Percentiles rank a stretch among this genome's conserved stretches.
Conservation (phyloP, 768 basidiomycete genomes). For the Boletus insuetus region DNA sequence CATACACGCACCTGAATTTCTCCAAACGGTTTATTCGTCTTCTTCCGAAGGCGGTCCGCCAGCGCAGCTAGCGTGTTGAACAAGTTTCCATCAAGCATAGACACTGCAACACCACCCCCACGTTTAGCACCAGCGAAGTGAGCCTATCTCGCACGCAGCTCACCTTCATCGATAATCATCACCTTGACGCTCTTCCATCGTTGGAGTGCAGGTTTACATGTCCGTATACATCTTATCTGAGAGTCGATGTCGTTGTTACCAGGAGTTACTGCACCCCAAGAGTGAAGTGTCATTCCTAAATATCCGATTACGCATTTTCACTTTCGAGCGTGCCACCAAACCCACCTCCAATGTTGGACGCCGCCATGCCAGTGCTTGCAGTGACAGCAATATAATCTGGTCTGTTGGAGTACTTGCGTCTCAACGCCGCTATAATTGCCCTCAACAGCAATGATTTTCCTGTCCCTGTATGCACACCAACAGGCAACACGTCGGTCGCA, state of each 20-base stretch:
- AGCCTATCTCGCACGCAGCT: slow-evolving; percentile 3
- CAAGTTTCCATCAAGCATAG: slow-evolving; percentile 64
- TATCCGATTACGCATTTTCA: not conserved
- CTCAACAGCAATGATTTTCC: slow-evolving; percentile 62
- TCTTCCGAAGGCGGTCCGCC: slow-evolving; percentile 50
- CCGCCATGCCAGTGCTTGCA: slow-evolving; percentile 44
- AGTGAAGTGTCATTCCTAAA: slow-evolving; percentile 58
- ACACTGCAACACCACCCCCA: slow-evolving; percentile 39
- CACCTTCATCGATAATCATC: slow-evolving; percentile 66
- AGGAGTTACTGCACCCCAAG: slow-evolving; percentile 59
- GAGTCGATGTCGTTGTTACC: slow-evolving; percentile 38
- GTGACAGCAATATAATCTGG: slow-evolving; percentile 42
- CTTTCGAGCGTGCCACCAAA: not conserved
- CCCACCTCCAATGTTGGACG: slow-evolving; percentile 47
- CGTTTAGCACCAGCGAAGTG: not conserved
- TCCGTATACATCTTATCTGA: slow-evolving; percentile 49
- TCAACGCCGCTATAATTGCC: slow-evolving; percentile 52
- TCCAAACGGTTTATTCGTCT: slow-evolving; percentile 52
- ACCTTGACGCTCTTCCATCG: slow-evolving; percentile 59
- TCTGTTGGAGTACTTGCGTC: slow-evolving; percentile 33
- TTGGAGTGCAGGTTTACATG: slow-evolving; percentile 50
- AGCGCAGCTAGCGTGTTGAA: slow-evolving; percentile 59
- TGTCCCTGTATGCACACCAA: slow-evolving; percentile 41
- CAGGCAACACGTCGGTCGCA: not conserved
- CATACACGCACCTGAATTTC: slow-evolving; percentile 53